phyloP scores from a whole-genome alignment of 345 rosid genomes.

The Populus deltoides region DNA sequence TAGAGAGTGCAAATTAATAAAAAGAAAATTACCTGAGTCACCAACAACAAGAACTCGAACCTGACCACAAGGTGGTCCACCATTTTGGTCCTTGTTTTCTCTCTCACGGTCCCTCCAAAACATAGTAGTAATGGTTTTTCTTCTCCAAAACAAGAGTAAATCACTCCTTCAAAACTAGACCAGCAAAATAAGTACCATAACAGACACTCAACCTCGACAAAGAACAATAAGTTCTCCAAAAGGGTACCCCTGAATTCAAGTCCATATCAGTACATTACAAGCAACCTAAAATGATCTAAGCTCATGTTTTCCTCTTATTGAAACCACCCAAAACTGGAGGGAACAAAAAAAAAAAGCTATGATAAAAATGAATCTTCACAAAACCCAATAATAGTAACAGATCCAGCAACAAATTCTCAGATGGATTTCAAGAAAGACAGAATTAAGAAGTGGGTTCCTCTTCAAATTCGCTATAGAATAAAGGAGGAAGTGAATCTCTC shows the following conservation, averaged over 20 bases:
- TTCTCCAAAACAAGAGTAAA: neutral
- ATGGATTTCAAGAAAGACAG: neutral
- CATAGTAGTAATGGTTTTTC: slow-evolving; percentile 36
- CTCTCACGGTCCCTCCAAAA: slow-evolving; percentile 95
- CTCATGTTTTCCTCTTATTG: neutral
- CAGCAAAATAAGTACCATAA: slow-evolving; percentile 27
- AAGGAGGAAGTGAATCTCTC: neutral
- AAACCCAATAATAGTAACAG: neutral
- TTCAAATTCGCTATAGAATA: neutral
- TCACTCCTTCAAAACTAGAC: neutral
- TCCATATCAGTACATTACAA: slow-evolving; percentile 24
- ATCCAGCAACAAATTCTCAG: neutral
- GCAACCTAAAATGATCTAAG: slow-evolving; percentile 26
- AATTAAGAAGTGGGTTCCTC: neutral
- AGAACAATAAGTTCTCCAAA: slow-evolving; percentile 17
- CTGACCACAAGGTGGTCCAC: slow-evolving; percentile 87
- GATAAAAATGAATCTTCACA: neutral
- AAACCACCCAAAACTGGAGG: neutral
- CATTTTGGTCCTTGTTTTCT: slow-evolving; percentile 71
- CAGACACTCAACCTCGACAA: slow-evolving; percentile 20
- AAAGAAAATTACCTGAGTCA: slow-evolving; percentile 67
- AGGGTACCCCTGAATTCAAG: slow-evolving; percentile 17
- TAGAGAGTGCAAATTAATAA: neutral
- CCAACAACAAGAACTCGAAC: slow-evolving; percentile 97
- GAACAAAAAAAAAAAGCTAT: no score